Conservation (phyloP, 768 basidiomycete genomes). For the Amanita molliuscula region DNA sequence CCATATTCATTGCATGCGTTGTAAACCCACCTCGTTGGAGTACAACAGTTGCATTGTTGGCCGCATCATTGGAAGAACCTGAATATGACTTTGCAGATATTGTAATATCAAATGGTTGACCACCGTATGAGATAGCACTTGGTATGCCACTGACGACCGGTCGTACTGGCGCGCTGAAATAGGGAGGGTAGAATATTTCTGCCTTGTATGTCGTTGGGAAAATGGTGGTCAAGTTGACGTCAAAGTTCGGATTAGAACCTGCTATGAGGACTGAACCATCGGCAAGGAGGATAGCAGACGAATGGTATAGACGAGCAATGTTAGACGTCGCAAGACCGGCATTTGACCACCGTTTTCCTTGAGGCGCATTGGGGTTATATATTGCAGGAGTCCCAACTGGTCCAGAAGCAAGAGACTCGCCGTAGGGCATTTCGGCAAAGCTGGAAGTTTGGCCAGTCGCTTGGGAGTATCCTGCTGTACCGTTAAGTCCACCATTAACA, state of each 20-base stretch:
- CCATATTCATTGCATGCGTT: conserved; percentile 85
- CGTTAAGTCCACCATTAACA: conserved; percentile 75
- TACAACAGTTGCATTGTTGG: conserved; percentile 64
- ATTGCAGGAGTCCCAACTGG: conserved; percentile 75
- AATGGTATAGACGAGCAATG: conserved; percentile 86
- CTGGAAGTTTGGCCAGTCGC: conserved; percentile 36
- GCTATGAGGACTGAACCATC: conserved; percentile 82
- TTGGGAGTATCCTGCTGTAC: conserved; percentile 81
- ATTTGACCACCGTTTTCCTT: conserved; percentile 68
- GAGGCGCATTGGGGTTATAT: conserved; percentile 67
- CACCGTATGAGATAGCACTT: conserved; percentile 71
- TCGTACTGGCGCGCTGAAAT: conserved; percentile 61
- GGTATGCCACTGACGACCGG: conserved; percentile 68
- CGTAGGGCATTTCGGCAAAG: conserved; percentile 51
- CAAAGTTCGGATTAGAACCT: conserved; percentile 89
- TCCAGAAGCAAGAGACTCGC: conserved; percentile 66
- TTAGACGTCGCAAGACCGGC: conserved; percentile 47
- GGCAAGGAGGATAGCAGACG: conserved; percentile 76
- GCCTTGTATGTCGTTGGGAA: conserved; percentile 75
- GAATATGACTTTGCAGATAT: conserved; percentile 57
- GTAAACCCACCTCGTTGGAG: conserved; percentile 77
- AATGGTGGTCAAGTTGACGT: conserved; percentile 50
- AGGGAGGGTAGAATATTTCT: conserved; percentile 88
- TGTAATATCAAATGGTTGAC: conserved; percentile 67
- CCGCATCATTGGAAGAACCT: conserved; percentile 57